Evolutionary conservation across 768 basidiomycete genomes (phyloP), one percentile per base, ranked within the genome.

Genomic region (Russula sp.): DNA sequence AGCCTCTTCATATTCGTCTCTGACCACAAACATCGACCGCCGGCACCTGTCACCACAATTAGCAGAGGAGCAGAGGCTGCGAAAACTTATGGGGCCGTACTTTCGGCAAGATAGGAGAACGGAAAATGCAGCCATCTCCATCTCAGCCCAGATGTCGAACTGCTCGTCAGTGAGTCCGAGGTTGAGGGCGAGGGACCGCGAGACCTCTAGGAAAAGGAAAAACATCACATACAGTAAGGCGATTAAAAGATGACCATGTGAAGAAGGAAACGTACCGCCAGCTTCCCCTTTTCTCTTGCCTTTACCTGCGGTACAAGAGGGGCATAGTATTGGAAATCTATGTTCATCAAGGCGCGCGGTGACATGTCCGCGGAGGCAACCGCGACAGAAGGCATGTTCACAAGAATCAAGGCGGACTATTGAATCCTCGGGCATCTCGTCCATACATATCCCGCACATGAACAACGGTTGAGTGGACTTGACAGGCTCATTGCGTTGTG

Each of bases 321-420:
- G 87, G 69, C 86, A 88, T 13, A 79, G 67, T 35, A 88, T 80
- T 5, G 86, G 86, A 51, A 79, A 86, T 10, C 76, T 77, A 56
- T 76, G 77, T 41, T 83, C 81, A 16, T 74, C 73, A 20, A 87
- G 73, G 70, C 79, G 80, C 6, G 77, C 72, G 35, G 65, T 66
- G 13, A 80, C 71, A 54, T 81, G 78, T 5, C 61, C 64, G 57
- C 69, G 72, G 52, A 86, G 63, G 67, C 87, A 88, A 2, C 72
- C 68, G 53, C 81, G 74, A 70, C 87, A 88, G 68, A 81, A 80
- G 16, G 61, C 63, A 66, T 88, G 85, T 11, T 65, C 64, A 64
- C 86, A 88, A 2, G 34, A 69, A 9, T 72, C 75, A 16, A 83
- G 66, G n/a, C 65, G 67, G 20, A 79, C 75, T 14, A 78, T 73